Base-by-base conservation (phyloP, 2,329 filamentous ascomycete species). In the Exophiala phaeomuriformis region DNA sequence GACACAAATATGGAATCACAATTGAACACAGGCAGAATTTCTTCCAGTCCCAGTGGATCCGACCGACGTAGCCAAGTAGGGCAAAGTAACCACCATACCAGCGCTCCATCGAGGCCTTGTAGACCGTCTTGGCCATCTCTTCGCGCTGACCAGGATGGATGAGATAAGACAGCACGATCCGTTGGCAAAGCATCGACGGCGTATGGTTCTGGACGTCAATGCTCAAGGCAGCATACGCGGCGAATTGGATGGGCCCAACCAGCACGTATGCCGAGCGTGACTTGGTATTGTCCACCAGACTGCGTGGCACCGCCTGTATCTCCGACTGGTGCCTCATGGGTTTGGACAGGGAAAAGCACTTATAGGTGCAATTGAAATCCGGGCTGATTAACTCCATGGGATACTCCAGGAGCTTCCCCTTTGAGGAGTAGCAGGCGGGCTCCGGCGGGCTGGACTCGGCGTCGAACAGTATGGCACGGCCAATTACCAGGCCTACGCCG, bases 11-110 rank as follows among this genome's bases (percentile, higher is more conserved):
- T 8, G 64, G 60, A n/a, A 58, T 45, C 10, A 61, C 19, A 2
- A 55, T 55, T 2, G 10, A 55, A 19, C n/a, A 52, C 30, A 49
- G 49, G 4, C 27, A n/a, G 5, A n/a, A 59, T 37, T 48, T 59
- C 43, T 19, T 49, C 37, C 12, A 49, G 33, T 33, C 45, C 43
- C 48, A 61, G 30, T 47, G 49, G 4, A 55, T 36, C 31, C 54
- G 54, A 9, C 52, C 31, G 27, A 62, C 37, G 44, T 62, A 65
- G 3, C 57, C 56, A 9, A 65, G 43, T n/a, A 65, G 45, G 1
- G 58, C 52, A 28, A 65, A 60, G 31, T 65, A 65, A 3, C 63
- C 63, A 3, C 63, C 63, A 39, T 65, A 65, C 61, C 62, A 63
- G 10, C 39, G 42, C 36, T 58, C 48, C 49, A 58, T 59, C 4